phyloP scores from a whole-genome alignment of 208 protist genomes.

The Leishmania martiniquensis region DNA sequence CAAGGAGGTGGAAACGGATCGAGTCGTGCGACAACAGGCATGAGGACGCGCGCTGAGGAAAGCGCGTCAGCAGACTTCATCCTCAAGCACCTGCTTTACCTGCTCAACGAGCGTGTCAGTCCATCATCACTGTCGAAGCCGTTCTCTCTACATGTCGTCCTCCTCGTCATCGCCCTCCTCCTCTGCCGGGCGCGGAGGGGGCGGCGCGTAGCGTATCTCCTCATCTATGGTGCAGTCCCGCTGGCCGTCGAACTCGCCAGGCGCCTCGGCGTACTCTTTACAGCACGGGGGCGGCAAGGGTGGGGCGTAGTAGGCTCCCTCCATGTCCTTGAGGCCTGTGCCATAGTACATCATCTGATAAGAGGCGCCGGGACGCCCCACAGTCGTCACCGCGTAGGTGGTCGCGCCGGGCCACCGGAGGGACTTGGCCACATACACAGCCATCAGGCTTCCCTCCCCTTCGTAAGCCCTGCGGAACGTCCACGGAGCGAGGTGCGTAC shows the following conservation, averaged over 20 bases:
- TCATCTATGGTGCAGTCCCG: conserved; percentile 88
- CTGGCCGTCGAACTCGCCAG: conserved; percentile 66
- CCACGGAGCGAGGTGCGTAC: conserved; percentile 78
- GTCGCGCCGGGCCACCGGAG: conserved; percentile 87
- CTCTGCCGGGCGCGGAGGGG: conserved; percentile 51
- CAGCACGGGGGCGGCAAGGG: conserved; percentile 70
- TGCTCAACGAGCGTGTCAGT: not conserved
- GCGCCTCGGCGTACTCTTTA: conserved; percentile 74
- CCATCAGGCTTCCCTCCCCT: conserved; percentile 67
- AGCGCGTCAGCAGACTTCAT: not conserved
- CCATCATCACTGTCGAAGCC: not conserved
- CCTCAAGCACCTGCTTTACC: not conserved
- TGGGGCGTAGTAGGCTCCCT: conserved; percentile 69
- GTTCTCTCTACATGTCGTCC: conserved; percentile 32
- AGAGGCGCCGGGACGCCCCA: conserved; percentile 67
- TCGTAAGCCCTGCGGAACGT: conserved; percentile 86
- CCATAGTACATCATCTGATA: conserved; percentile 88
- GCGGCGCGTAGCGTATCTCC: conserved; percentile 84
- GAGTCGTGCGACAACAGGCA: conserved; percentile 5
- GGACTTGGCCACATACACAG: conserved; percentile 82
- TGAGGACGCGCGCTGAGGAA: not conserved
- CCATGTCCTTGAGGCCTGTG: conserved; percentile 81
- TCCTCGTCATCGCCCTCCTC: conserved; percentile 77
- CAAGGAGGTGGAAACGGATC: conserved; percentile 5
- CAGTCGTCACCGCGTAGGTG: conserved; percentile 73